These are phyloP conservation scores for Rutidosis leptorrhynchoides DNA, from an alignment of 129 eudicot genomes.

Conservation along the genomic window DNA sequence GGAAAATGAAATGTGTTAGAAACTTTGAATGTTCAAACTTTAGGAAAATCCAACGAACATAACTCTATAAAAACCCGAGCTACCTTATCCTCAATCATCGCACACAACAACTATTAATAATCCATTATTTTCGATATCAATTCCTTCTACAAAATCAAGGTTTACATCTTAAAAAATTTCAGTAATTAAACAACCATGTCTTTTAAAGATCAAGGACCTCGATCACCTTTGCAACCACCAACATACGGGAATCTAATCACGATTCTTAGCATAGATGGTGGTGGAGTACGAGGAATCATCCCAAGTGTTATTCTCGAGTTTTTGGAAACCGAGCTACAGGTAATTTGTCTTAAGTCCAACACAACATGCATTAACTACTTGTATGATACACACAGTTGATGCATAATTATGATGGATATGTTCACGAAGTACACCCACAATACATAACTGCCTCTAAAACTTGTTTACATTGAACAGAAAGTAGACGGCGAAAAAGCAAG, in stretches of 20 bases:
- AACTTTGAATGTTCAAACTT: no score
- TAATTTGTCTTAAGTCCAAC: neutral
- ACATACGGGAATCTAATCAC: slow-evolving; percentile 38
- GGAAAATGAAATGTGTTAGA: neutral
- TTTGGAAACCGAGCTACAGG: slow-evolving; percentile 40
- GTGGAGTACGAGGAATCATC: slow-evolving; percentile 50
- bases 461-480: slow-evolving; percentile 20
- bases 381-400: no score
- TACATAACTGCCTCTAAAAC: neutral
- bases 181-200: slow-evolving; percentile 13
- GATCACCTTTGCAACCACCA: slow-evolving; percentile 34
- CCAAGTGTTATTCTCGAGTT: slow-evolving; percentile 41
- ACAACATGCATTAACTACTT: no score
- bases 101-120: neutral
- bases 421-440: neutral
- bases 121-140: neutral
- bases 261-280: slow-evolving; percentile 55
- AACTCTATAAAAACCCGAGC: neutral
- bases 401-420: neutral
- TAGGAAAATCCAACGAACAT: neutral
- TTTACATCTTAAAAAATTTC: no score
- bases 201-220: slow-evolving; percentile 21
- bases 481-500: slow-evolving; percentile 50
- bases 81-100: neutral
- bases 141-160: neutral